Percentiles rank a stretch among this genome's conserved stretches.
phyloP scores from a whole-genome alignment of 768 basidiomycete species.

The Tulasnella sp. region DNA sequence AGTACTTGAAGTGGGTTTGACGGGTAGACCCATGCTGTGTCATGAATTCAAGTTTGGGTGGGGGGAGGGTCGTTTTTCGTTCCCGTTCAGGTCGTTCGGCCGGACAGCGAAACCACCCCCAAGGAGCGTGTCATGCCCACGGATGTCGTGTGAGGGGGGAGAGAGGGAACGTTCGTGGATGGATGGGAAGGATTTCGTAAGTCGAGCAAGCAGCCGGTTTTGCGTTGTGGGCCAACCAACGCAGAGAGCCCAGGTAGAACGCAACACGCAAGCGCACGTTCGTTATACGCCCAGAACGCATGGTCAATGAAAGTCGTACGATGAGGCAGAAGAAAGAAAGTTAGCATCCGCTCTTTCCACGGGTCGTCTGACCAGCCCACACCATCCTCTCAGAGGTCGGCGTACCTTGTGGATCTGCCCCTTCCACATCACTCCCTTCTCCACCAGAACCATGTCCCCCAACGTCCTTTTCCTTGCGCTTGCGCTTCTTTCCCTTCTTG shows the following conservation, averaged over 20 bases:
- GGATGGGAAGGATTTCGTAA: background rate
- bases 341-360: background rate
- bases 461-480: constrained; percentile 46
- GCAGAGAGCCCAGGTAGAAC: background rate
- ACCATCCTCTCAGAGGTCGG: background rate
- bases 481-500: constrained; percentile 74
- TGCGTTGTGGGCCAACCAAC: background rate
- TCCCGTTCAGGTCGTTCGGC: background rate
- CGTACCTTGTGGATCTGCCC: constrained; percentile 23
- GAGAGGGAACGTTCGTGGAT: background rate
- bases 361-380: background rate
- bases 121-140: constrained; percentile 36
- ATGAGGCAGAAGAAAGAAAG: background rate
- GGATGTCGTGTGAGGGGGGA: background rate
- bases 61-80: background rate
- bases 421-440: constrained; percentile 11
- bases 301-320: background rate
- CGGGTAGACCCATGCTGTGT: constrained; percentile 60
- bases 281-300: background rate
- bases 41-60: background rate
- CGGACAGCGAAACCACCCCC: background rate
- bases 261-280: background rate
- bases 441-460: constrained; percentile 31
- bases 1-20: constrained; percentile 65
- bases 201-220: background rate